phyloP scores from a whole-genome alignment of 768 basidiomycete genomes.

The Flagelloscypha sp. region DNA sequence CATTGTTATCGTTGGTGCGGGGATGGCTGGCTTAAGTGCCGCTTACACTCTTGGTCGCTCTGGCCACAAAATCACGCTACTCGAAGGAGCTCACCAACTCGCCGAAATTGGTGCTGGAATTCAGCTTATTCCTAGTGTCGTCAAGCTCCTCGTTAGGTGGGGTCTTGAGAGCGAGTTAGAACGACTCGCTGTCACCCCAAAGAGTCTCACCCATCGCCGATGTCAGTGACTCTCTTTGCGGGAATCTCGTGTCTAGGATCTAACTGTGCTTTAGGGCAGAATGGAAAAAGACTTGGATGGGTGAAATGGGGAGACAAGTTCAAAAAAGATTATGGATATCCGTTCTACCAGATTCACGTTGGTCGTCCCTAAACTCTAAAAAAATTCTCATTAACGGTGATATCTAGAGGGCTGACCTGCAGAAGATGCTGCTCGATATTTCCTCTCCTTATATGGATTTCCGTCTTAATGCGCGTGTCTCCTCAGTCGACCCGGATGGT shows the following conservation, averaged over 20 bases:
- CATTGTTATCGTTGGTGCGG: constrained; percentile 41
- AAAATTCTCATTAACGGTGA: constrained; percentile 16
- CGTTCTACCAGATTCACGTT: constrained; percentile 33
- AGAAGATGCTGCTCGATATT: constrained; percentile 19
- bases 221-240: constrained; percentile 2
- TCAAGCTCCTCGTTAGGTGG: constrained; percentile 4
- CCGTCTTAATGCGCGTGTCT: constrained; percentile 21
- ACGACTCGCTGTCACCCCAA: constrained; percentile 1
- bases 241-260: too few relatives aligned
- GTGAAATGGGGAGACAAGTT: constrained; percentile 4
- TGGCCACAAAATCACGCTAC: constrained; percentile 40
- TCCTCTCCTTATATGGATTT: constrained; percentile 19
- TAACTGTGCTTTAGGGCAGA: neutral
- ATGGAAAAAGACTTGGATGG: constrained; percentile 3
- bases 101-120: constrained; percentile 35
- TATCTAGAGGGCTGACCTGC: constrained; percentile 34
- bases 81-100: constrained; percentile 32
- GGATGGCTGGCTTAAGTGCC: constrained; percentile 40
- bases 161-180: constrained; percentile 2
- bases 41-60: constrained; percentile 37
- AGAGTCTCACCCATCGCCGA: constrained; percentile 3
- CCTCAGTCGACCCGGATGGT: constrained; percentile 15
- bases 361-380: neutral
- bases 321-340: constrained; percentile 18
- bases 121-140: constrained; percentile 20